Evolutionary conservation across 139 green algal genomes (phyloP), one percentile per base, ranked within the genome.

Genomic region (Trebouxia sp.): DNA sequence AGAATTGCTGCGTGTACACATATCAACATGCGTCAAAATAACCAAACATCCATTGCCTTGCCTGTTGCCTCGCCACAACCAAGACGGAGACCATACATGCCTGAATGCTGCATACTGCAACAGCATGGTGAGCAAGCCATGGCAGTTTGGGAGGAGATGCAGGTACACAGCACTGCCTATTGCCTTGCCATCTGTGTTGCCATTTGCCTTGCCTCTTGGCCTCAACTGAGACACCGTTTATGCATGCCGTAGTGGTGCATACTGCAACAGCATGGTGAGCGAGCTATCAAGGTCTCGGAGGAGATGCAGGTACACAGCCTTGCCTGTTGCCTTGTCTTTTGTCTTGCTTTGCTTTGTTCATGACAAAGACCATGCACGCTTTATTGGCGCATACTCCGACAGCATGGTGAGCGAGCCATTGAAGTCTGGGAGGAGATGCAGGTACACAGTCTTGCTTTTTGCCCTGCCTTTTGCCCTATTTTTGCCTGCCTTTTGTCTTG

Each of bases 401-500:
- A n/a, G n/a, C n/a, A n/a, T n/a, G n/a, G n/a, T n/a, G n/a, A n/a
- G n/a, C n/a, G n/a, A n/a, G n/a, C n/a, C n/a, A n/a, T n/a, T n/a
- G n/a, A n/a, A n/a, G n/a, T n/a, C n/a, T n/a, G n/a, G n/a, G n/a
- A 72, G 62, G 62, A 72, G 20, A 72, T 72, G 62, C 62, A 72
- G 62, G 62, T 22, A 12, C n/a, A 35, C 32, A n/a, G 58, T 70
- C 26, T 70, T n/a, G n/a, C n/a, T n/a, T n/a, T n/a, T n/a, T n/a
- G n/a, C n/a, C n/a, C n/a, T n/a, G n/a, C n/a, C n/a, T n/a, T n/a
- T n/a, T n/a, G n/a, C n/a, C n/a, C n/a, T n/a, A n/a, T n/a, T n/a
- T n/a, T n/a, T 72, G 32, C 28, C 32, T 24, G 2, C 47, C 47
- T 53, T 53, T n/a, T n/a, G n/a, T n/a, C n/a, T n/a, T n/a, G n/a